Base-by-base conservation (phyloP, 140 eudicot genomes). In the Cichorium intybus region DNA sequence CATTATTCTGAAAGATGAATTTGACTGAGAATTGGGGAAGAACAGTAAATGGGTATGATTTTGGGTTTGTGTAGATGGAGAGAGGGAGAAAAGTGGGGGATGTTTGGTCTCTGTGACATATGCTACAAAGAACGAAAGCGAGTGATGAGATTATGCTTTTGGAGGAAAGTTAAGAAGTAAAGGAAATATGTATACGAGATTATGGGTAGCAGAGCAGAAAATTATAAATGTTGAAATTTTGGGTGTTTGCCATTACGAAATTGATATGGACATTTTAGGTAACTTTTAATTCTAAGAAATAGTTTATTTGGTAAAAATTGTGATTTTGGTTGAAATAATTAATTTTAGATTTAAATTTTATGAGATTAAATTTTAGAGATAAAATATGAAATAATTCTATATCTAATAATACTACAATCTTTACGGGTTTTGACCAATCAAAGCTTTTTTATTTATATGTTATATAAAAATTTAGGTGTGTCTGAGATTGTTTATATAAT, bases 91-190 rank as follows among this genome's bases (percentile, higher is more conserved):
- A 75, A 84, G 72, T 81, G 94, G 50, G 93, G 91, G 50, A 80
- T 70, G 79, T 59, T 71, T 26, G 85, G 64, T 62, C 84, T 79
- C 10, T 60, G 83, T 82, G 94, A 90, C 95, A 90, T 91, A 83
- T 61, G 78, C 57, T 63, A 60, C 12, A 43, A 50, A 59, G 58
- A 46, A 2, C 21, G 66, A 35, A 35, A 28, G 68, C n/a, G n/a
- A 69, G 52, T 37, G 53, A 17, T 58, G 62, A 18, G 18, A 47
- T 62, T 57, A 62, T 55, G 61, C 56, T 34, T 29, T 49, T 23
- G 22, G 34, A 64, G 57, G 56, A 53, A 51, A 57, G 60, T 62
- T 68, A 68, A 69, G 22, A 16, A 61, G 70, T 69, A 60, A 60
- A 46, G 80, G 65, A 60, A 50, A 68, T 50, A 51, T 73, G 26